Base-by-base conservation (phyloP, 352 stramenopile genomes). In the Pythium catenulatum region DNA sequence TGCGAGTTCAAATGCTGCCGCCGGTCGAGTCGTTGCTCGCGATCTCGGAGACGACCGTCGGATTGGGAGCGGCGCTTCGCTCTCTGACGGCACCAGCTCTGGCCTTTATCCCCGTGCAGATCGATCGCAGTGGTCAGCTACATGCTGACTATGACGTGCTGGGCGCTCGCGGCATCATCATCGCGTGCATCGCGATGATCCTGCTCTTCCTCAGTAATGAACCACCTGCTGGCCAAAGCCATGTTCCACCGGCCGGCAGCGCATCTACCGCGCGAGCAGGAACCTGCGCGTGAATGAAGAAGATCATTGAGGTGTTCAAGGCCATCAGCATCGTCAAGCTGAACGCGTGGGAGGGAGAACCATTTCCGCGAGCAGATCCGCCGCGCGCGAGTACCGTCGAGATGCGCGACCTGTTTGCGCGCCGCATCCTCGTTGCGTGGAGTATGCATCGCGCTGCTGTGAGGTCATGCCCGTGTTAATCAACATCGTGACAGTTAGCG, bases 251-350 rank as follows among this genome's bases (percentile, higher is more conserved):
- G 78, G n/a, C n/a, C n/a, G n/a, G n/a, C 80, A 88, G 45, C 86
- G 79, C 21, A 68, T 79, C 17, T 73, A 74, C 11, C 72, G 84
- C 27, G n/a, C n/a, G 4, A 32, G 41, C 36, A 91, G 92, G 54
- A 91, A 96, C 48, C 56, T 68, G 19, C 80, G 93, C 13, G n/a
- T 82, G 81, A 92, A 94, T 65, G 61, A 76, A 25, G 83, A n/a
- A n/a, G n/a, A n/a, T 96, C 5, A 88, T 88, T 11, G 93, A 96
- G 50, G 92, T 90, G 3, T 93, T 96, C 75, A 95, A 90, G 54
- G 85, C 91, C 7, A 98, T 99, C 79, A 89, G 93, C n/a, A 97
- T 98, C 77, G 95, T 99, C 91, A 99, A 99, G 90, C 96, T 99
- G 70, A 99, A n/a, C n/a, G 99, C 88, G 95, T 96, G 96, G 98